These are phyloP conservation scores for Acacia acuminata DNA, from an alignment of 306 rosid genomes.

Conservation along the genomic window DNA sequence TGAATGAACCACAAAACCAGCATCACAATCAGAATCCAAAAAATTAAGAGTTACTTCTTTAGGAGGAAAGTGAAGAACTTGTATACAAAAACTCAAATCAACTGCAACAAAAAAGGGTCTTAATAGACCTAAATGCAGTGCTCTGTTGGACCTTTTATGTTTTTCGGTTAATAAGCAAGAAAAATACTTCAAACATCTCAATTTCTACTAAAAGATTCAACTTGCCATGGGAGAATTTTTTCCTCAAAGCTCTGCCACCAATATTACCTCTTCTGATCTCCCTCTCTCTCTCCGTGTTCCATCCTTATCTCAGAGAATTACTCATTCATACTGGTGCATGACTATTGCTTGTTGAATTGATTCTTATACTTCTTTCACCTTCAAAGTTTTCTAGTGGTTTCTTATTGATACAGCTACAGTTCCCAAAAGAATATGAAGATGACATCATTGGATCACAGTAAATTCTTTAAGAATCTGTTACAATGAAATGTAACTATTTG, in stretches of 20 bases:
- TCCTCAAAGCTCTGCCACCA: not conserved
- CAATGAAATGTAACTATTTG: not conserved
- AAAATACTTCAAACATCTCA: not conserved
- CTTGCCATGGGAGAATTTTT: not conserved
- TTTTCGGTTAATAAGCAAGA: not conserved
- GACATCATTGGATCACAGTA: not conserved
- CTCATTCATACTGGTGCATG: not conserved
- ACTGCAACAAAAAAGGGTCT: not conserved
- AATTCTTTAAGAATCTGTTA: not conserved
- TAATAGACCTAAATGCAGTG: not conserved
- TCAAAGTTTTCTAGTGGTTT: not conserved
- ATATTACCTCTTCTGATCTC: not conserved
- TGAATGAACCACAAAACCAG: not conserved
- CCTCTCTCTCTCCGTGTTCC: not conserved
- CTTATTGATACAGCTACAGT: not conserved
- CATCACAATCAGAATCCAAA: not conserved
- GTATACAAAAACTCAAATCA: not conserved
- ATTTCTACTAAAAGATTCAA: not conserved
- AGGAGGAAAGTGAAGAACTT: not conserved
- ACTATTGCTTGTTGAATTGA: not conserved
- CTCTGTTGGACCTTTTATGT: not conserved
- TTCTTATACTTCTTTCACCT: not conserved
- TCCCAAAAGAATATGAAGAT: not conserved
- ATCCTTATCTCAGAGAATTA: not conserved
- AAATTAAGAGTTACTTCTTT: not conserved